Evolutionary conservation across 805 yeast species (phyloP).

Genomic region (Kazachstania africana): DNA sequence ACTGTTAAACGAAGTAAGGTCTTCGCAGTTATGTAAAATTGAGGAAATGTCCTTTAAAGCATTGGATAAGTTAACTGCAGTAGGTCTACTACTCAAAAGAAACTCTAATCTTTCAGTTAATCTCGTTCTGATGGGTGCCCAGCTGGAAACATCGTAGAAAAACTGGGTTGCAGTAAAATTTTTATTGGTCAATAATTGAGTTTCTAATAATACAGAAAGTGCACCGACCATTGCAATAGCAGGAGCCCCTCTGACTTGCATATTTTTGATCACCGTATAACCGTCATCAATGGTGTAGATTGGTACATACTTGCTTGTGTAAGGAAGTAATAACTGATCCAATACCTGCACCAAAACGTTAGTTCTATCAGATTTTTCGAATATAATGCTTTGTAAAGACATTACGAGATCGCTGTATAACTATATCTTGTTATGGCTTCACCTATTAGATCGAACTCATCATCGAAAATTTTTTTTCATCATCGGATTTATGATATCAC

Average conservation of each 20-base stretch:
- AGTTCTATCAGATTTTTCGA: constrained; percentile 31
- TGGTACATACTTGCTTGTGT: constrained; percentile 54
- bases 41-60: constrained; percentile 36
- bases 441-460: too few species aligned
- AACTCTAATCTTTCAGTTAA: constrained; percentile 44
- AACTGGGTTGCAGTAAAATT: constrained; percentile 16
- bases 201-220: constrained; percentile 69
- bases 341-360: constrained; percentile 43
- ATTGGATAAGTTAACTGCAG: constrained; percentile 85
- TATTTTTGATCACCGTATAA: constrained; percentile 65
- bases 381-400: constrained; percentile 57
- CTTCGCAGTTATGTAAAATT: constrained; percentile 23
- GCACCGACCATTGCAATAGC: constrained; percentile 95
- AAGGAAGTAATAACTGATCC: constrained; percentile 79
- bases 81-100: constrained; percentile 74
- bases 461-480: too few species aligned
- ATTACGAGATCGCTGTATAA: too few species aligned
- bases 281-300: constrained; percentile 64
- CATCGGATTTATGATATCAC: too few species aligned
- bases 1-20: constrained; percentile 12
- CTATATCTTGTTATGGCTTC: too few species aligned
- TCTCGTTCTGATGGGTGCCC: constrained; percentile 26
- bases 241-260: constrained; percentile 98
- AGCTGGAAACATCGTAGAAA: constrained; percentile 25
- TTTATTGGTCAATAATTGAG: constrained; percentile 26